A percentile compares a stretch with the other conserved stretches of the same genome.
Conservation (phyloP, 495 filamentous ascomycete species). For the Parachaetomium inaequale region DNA sequence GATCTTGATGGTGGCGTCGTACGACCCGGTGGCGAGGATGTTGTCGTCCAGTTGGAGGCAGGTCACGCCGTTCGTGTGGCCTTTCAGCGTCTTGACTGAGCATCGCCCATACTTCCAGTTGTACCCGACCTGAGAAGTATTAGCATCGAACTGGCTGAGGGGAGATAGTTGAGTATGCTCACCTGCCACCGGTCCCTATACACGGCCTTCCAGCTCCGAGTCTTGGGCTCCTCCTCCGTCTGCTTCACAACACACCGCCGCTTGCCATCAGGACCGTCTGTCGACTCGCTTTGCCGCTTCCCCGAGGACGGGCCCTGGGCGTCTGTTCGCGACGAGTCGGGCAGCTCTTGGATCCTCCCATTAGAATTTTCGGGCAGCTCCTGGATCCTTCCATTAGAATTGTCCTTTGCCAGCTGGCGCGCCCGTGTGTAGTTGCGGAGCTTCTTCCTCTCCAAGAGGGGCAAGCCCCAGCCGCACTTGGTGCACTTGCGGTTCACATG, state of each 20-base stretch:
- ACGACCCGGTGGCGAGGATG: constrained; percentile 89
- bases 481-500: constrained; percentile 93
- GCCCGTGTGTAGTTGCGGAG: constrained; percentile 83
- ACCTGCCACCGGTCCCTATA: constrained; percentile 34
- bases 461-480: constrained; percentile 95
- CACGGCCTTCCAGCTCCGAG: constrained; percentile 83
- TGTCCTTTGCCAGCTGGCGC: constrained; percentile 52
- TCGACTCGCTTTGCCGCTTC: constrained; percentile 34
- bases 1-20: constrained; percentile 90
- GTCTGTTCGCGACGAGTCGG: constrained; percentile 16
- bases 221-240: constrained; percentile 30
- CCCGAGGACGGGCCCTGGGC: neutral
- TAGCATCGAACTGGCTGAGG: neutral
- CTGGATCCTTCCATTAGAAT: constrained; percentile 27
- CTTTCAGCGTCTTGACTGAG: constrained; percentile 73
- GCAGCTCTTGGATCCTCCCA: constrained; percentile 29
- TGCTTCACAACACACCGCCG: constrained; percentile 43
- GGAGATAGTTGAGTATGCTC: constrained; percentile 19
- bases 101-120: constrained; percentile 96
- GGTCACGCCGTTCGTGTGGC: constrained; percentile 92
- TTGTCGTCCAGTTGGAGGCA: constrained; percentile 94
- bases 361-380: constrained; percentile 27
- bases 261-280: constrained; percentile 39
- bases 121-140: constrained; percentile 67
- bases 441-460: constrained; percentile 81